Evolutionary conservation across 257 asterid genomes (phyloP).

Genomic region (Catharanthus roseus): DNA sequence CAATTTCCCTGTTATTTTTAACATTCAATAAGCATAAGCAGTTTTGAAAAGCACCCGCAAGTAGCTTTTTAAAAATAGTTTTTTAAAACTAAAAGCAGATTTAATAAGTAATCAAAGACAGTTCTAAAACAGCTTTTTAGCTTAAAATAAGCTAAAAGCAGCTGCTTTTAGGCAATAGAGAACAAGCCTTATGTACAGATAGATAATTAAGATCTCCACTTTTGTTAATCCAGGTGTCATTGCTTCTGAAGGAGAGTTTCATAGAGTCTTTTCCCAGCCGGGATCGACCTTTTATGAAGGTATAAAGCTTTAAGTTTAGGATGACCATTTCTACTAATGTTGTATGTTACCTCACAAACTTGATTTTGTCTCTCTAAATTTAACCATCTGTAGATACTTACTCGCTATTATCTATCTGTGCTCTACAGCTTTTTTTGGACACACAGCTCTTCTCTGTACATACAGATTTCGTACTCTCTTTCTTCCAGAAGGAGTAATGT

Average conservation of each 20-base stretch:
- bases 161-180: too few relatives aligned
- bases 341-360: not conserved
- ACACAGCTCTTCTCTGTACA: conserved; percentile 99
- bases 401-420: not conserved
- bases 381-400: not conserved
- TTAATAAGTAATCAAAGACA: too few relatives aligned
- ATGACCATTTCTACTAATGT: not conserved
- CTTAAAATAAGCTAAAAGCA: too few relatives aligned
- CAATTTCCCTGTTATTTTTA: too few relatives aligned
- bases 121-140: too few relatives aligned
- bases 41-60: too few relatives aligned
- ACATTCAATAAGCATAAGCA: too few relatives aligned
- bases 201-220: not conserved
- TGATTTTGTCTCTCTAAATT: not conserved
- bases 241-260: conserved; percentile 93
- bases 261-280: conserved; percentile 87
- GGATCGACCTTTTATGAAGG: conserved; percentile 97
- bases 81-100: too few relatives aligned
- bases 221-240: conserved; percentile 58
- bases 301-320: conserved; percentile 12
- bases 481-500: conserved; percentile 88
- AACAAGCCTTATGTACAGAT: too few relatives aligned
- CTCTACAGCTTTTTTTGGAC: conserved; percentile 78
- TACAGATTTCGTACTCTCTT: conserved; percentile 90
- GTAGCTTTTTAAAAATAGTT: too few relatives aligned